Evolutionary conservation across 768 basidiomycete genomes (phyloP).

Genomic region (Rhodotorula paludigena): DNA sequence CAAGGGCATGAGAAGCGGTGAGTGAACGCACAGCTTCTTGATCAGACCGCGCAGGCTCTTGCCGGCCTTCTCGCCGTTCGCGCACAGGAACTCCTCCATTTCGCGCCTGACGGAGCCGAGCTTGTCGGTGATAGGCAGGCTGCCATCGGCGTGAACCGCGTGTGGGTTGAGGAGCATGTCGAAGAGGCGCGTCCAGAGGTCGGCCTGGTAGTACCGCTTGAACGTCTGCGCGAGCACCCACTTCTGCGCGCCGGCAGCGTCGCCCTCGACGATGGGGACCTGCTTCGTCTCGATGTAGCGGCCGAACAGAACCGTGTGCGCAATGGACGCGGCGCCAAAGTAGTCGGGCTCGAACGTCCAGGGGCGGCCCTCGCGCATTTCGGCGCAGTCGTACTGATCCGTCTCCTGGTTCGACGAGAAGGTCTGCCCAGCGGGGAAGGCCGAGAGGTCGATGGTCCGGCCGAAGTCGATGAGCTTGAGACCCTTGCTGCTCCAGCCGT

Average conservation of each 20-base stretch:
- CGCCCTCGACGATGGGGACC: conserved; percentile 40
- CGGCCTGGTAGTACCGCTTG: conserved; percentile 84
- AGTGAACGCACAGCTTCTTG: conserved; percentile 45
- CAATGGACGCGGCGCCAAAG: conserved; percentile 86
- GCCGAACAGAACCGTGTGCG: conserved; percentile 93
- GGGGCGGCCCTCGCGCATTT: conserved; percentile 71
- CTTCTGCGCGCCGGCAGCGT: neutral
- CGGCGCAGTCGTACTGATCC: conserved; percentile 85
- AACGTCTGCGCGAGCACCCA: conserved; percentile 40
- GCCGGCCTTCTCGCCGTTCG: conserved; percentile 69
- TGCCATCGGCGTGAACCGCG: conserved; percentile 55
- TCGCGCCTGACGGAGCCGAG: conserved; percentile 62
- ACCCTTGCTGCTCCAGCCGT: conserved; percentile 83
- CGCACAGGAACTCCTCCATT: conserved; percentile 82
- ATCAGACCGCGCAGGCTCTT: conserved; percentile 48
- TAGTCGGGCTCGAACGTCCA: conserved; percentile 98
- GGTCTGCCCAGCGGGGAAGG: conserved; percentile 72
- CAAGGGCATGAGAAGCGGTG: neutral
- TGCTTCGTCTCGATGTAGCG: conserved; percentile 80
- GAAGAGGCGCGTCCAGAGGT: conserved; percentile 78
- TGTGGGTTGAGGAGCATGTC: conserved; percentile 79
- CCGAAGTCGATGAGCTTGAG: conserved; percentile 95
- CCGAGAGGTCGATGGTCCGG: conserved; percentile 76
- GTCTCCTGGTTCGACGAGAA: conserved; percentile 83
- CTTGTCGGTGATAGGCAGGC: conserved; percentile 68